Conservation (phyloP, 306 rosid species). For the Urtica urens region DNA sequence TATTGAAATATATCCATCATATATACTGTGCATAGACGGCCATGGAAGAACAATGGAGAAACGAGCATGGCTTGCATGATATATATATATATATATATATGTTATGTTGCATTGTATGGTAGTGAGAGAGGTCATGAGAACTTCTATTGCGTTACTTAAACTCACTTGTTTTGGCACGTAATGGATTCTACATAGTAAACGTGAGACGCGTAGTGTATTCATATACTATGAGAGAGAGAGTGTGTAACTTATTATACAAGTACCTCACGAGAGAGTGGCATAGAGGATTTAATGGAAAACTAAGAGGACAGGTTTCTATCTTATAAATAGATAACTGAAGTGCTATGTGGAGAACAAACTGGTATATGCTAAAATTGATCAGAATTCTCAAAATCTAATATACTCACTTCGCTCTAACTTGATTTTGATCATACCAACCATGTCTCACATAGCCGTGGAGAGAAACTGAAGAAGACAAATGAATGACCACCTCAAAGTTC, state of each 20-base stretch:
- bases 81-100: too few relatives aligned
- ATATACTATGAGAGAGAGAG: constrained; percentile 4
- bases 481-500: constrained; percentile 93
- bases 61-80: too few relatives aligned
- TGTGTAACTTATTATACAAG: not conserved
- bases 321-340: constrained; percentile 33
- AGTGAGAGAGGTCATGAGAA: too few relatives aligned
- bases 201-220: too few relatives aligned
- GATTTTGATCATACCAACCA: constrained; percentile 16
- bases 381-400: constrained; percentile 3
- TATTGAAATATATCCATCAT: too few relatives aligned
- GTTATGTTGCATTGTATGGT: too few relatives aligned
- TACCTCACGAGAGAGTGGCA: constrained; percentile 84
- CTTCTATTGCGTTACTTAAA: too few relatives aligned
- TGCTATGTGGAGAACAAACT: constrained; percentile 14
- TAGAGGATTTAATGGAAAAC: constrained; percentile 44
- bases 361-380: not conserved
- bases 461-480: constrained; percentile 89
- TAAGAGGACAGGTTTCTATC: constrained; percentile 12
- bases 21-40: too few relatives aligned
- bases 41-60: too few relatives aligned
- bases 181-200: too few relatives aligned
- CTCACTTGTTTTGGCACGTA: too few relatives aligned
- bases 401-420: too few relatives aligned
- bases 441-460: constrained; percentile 97